Conservation (phyloP, 2,329 filamentous ascomycete species). For the Chrysoporthe cubensis region DNA sequence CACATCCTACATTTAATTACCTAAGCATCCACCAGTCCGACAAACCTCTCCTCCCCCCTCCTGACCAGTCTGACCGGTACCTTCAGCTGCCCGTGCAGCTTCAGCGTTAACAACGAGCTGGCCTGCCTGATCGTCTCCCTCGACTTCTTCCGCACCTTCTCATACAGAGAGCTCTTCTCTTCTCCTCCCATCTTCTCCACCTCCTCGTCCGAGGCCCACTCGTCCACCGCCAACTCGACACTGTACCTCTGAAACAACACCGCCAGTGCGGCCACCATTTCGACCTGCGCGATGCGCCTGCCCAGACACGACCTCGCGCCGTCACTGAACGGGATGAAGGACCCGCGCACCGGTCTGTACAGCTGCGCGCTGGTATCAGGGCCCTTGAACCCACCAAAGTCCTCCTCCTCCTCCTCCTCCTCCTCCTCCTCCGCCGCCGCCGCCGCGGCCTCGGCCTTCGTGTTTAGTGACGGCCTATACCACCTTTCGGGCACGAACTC, state of each 20-base stretch:
- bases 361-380: slow-evolving; percentile 65
- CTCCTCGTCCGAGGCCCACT: slow-evolving; percentile 58
- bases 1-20: background rate
- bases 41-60: slow-evolving; percentile 72
- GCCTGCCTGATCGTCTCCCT: slow-evolving; percentile 57
- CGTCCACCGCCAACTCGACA: slow-evolving; percentile 71
- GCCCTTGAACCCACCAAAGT: slow-evolving; percentile 63
- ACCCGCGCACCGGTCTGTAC: slow-evolving; percentile 61
- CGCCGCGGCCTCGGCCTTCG: slow-evolving; percentile 29
- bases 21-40: slow-evolving; percentile 41
- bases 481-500: slow-evolving; percentile 76
- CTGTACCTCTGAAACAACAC: slow-evolving; percentile 63
- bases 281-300: slow-evolving; percentile 61
- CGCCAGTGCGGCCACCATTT: slow-evolving; percentile 59
- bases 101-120: slow-evolving; percentile 70
- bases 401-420: slow-evolving; percentile 39
- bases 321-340: slow-evolving; percentile 63
- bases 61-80: slow-evolving; percentile 71
- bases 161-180: slow-evolving; percentile 59
- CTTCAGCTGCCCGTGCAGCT: slow-evolving; percentile 62
- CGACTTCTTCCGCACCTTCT: slow-evolving; percentile 60
- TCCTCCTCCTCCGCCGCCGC: slow-evolving; percentile 35
- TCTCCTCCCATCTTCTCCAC: slow-evolving; percentile 53
- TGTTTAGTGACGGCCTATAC: slow-evolving; percentile 49
- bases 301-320: slow-evolving; percentile 62